Base-by-base conservation (phyloP, 345 rosid species). In the Aurinia saxatilis region DNA sequence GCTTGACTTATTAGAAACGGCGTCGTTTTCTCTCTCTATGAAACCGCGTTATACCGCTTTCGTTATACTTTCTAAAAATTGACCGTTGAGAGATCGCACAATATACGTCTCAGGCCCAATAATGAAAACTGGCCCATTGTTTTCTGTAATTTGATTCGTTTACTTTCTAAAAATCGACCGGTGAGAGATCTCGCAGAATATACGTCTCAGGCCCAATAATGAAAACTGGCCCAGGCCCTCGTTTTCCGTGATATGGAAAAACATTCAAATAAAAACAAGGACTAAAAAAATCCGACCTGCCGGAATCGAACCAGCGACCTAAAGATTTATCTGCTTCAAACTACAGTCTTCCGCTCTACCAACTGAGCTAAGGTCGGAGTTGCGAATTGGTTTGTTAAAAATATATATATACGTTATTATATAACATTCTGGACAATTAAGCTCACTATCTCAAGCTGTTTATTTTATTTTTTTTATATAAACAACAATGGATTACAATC, bases 331-430 rank as follows among this genome's bases (percentile, higher is more conserved):
- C 30, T 27, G 30, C 30, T n/a, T n/a, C n/a, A 27, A 3, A 61
- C 88, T 87, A 84, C 88, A 81, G 88, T 79, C 91, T 83, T 81
- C 91, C 88, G 90, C 91, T 78, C 88, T 84, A 17, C 86, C 90
- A 84, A 78, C 95, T 84, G 87, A 84, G 88, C 90, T 82, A 86
- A 86, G 81, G 85, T 75, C 88, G 84, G 86, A 0, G 0, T 0
- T 12, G 18, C 3, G 0, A 0, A 0, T 0, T 0, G 0, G 0
- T 3, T 6, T 1, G 6, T 3, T 39, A 39, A 10, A 1, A 0
- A 0, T n/a, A 1, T 13, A 13, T 13, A 21, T 39, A 55, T 38
- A n/a, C 0, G 0, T 1, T 21, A 2, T 0, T 7, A 7, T 2
- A 5, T 14, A 5, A 9, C 16, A 3, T 6, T 51, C 15, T n/a